A percentile compares a stretch with the other conserved stretches of the same genome.
Evolutionary conservation across 139 green algal species (phyloP).

Genomic region (Pleodorina starrii): DNA sequence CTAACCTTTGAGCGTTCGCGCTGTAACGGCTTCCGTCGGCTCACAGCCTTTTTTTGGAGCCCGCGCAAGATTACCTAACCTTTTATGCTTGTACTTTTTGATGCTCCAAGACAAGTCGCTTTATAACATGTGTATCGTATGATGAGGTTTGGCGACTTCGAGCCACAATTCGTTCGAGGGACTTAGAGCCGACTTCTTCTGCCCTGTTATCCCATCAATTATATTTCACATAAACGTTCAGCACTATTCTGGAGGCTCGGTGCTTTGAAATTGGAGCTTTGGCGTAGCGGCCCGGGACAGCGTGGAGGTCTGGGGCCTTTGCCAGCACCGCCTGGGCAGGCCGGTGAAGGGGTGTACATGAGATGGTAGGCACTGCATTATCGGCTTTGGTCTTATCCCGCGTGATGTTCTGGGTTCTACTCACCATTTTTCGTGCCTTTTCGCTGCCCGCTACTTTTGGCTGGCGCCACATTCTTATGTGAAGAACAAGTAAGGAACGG

Average conservation of each 20-base stretch:
- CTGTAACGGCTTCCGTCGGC: no score
- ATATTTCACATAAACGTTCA: no score
- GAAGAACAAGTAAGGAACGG: slow-evolving; percentile 18
- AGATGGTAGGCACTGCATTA: slow-evolving; percentile 1
- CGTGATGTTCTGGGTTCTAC: background rate
- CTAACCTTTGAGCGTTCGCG: no score
- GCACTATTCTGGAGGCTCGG: no score
- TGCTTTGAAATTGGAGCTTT: slow-evolving; percentile 16
- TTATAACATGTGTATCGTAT: background rate
- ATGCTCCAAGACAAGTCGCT: no score
- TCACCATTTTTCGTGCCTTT: slow-evolving; percentile 1
- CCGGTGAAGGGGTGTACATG: slow-evolving; percentile 18
- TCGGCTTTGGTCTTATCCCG: background rate
- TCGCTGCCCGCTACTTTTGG: background rate
- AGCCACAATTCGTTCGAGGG: slow-evolving; percentile 16
- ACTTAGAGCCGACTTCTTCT: slow-evolving; percentile 1
- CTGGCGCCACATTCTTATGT: background rate
- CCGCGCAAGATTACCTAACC: no score
- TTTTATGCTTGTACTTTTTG: no score
- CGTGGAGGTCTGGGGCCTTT: background rate
- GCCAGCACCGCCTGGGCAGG: slow-evolving; percentile 5
- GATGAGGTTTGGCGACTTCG: background rate
- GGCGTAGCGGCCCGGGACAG: slow-evolving; percentile 2
- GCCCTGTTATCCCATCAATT: background rate
- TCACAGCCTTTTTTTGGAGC: no score